These are phyloP conservation scores for Boletellus deceptivus DNA, from an alignment of 1,284 basidiomycete genomes.

Conservation along the genomic window DNA sequence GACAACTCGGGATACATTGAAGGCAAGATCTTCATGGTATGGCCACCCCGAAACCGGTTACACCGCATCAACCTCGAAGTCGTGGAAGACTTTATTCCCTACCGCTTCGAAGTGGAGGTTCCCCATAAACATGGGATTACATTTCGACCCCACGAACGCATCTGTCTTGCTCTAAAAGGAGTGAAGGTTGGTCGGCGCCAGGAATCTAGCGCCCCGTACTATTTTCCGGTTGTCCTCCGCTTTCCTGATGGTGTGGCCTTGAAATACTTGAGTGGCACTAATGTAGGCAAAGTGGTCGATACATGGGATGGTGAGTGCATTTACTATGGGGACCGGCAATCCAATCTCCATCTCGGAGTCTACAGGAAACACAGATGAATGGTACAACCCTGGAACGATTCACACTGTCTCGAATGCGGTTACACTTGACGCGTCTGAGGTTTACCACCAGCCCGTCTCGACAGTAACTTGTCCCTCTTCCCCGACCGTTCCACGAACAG, in stretches of 20 bases:
- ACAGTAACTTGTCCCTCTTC: not conserved
- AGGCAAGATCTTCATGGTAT: slow-evolving; percentile 44
- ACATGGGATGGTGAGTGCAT: slow-evolving; percentile 40
- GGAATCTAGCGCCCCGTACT: slow-evolving; percentile 30
- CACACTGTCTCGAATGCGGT: slow-evolving; percentile 14
- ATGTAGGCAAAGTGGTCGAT: slow-evolving; percentile 33
- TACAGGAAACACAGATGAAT: slow-evolving; percentile 25
- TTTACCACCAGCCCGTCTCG: not conserved
- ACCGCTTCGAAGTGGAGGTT: slow-evolving; percentile 40
- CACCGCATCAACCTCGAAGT: slow-evolving; percentile 30
- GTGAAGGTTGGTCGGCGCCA: slow-evolving; percentile 26
- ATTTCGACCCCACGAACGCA: slow-evolving; percentile 37
- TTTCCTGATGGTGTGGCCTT: slow-evolving; percentile 41
- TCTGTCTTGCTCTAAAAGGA: slow-evolving; percentile 47
- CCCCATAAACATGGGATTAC: slow-evolving; percentile 30
- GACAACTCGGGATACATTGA: slow-evolving; percentile 38
- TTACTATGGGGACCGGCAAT: not conserved
- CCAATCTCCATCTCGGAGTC: not conserved
- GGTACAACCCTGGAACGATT: slow-evolving; percentile 24
- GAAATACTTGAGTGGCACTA: slow-evolving; percentile 32
- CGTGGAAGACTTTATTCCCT: slow-evolving; percentile 13
- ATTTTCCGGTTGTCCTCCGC: slow-evolving; percentile 36
- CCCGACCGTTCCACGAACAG: not conserved
- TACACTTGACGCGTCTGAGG: slow-evolving; percentile 6
- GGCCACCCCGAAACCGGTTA: slow-evolving; percentile 31